Evolutionary conservation across 305 asterid genomes (phyloP), one percentile per base, ranked within the genome.

Genomic region (Fraxinus albicans): DNA sequence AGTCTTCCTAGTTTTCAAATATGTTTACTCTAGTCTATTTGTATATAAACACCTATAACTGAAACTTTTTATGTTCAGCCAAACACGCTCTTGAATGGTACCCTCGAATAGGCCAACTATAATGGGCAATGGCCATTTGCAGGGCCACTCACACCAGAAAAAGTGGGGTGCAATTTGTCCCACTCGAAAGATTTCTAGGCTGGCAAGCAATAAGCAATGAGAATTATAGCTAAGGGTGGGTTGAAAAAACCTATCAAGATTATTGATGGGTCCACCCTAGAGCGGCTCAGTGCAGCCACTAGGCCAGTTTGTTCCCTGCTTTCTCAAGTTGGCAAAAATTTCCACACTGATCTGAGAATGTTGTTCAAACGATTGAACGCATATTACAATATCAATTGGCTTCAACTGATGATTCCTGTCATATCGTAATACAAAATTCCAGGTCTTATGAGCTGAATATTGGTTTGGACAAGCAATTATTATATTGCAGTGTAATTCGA

Each of bases 251-350:
- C 73, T 33, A 21, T 65, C 19, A 9, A 76, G 19, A 76, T 76
- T 38, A 76, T 21, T 76, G 65, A 12, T 80, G 58, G 83, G 74
- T 17, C 79, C 83, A 73, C 58, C 27, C 17, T 6, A 15, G 79
- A 35, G 19, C 0, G 58, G 60, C 60, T 42, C 53, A 42, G 53
- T 9, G 15, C 15, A 42, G 13, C 53, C 53, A 42, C 53, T 42
- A 12, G 53, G 17, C 53, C 53, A 10, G 15, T 42, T 42, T 42
- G 53, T 10, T 40, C 53, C 53, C 53, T 42, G 15, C 53, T 42
- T 42, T 42, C 53, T 42, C 53, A 42, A 9, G 53, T 42, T 3
- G 1, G 21, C 60, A 15, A 50, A 15, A 15, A 13, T 13, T 50
- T 47, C 60, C 60, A 15, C 60, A 50, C 21, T 13, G 60, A 50